phyloP scores from a whole-genome alignment of 768 basidiomycete genomes.

The Candolleomyces aberdarensis region DNA sequence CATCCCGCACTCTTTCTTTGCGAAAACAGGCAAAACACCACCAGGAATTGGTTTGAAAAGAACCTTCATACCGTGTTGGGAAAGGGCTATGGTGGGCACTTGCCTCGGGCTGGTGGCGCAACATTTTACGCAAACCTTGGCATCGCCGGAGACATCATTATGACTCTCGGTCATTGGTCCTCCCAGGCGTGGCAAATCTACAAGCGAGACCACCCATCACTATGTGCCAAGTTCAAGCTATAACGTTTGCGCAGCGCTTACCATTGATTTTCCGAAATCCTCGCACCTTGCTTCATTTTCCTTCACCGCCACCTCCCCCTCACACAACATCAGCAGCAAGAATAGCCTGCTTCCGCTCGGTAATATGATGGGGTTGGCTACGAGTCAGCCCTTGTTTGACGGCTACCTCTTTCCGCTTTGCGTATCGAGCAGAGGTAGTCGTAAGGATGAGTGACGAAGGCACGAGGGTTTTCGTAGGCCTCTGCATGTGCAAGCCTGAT shows the following conservation, averaged over 20 bases:
- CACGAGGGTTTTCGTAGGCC: no score
- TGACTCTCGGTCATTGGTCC: constrained; percentile 22
- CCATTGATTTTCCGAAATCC: not conserved
- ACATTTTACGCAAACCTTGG: constrained; percentile 23
- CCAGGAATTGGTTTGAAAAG: constrained; percentile 19
- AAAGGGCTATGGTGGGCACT: constrained; percentile 21
- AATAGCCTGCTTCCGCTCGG: no score
- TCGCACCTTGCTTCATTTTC: constrained; percentile 7
- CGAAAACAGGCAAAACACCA: constrained; percentile 18
- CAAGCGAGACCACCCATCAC: constrained; percentile 16
- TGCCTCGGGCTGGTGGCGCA: constrained; percentile 19
- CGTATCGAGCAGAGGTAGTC: no score
- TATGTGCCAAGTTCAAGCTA: constrained; percentile 10
- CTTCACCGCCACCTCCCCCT: constrained; percentile 19
- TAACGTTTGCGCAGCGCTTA: constrained; percentile 10
- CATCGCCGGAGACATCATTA: constrained; percentile 19
- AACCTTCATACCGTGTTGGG: constrained; percentile 14
- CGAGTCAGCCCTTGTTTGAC: no score
- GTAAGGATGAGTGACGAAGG: no score
- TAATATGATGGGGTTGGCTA: no score
- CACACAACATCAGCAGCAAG: constrained; percentile 8
- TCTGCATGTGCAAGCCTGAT: no score
- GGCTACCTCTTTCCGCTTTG: no score
- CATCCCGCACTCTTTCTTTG: constrained; percentile 17
- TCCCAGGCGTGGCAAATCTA: constrained; percentile 23